These are phyloP conservation scores for Hericium rajendrae DNA, from an alignment of 768 basidiomycete species.

Conservation along the genomic window DNA sequence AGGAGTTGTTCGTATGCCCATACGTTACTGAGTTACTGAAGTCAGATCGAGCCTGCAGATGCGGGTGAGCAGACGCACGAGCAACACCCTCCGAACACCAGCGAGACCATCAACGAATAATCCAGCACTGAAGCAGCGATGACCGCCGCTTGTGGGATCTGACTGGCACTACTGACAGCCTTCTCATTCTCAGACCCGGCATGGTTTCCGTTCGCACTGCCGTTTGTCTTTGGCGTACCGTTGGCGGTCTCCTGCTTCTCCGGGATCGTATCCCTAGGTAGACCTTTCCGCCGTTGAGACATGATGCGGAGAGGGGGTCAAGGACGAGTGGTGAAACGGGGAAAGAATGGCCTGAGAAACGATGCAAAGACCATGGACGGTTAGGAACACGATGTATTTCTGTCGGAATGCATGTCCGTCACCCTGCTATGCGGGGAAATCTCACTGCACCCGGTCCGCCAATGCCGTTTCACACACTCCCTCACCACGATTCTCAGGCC, in stretches of 20 bases:
- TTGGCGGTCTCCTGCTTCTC: no score
- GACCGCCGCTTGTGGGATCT: background rate
- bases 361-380: background rate
- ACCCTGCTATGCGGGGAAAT: background rate
- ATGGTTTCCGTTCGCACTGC: no score
- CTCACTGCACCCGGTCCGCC: background rate
- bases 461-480: background rate
- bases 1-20: constrained; percentile 71
- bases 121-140: constrained; percentile 23
- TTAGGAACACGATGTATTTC: background rate
- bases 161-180: background rate
- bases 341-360: background rate
- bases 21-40: constrained; percentile 44
- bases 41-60: no score
- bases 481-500: background rate
- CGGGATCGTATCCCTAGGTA: background rate
- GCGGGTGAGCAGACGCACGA: constrained; percentile 35
- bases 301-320: background rate
- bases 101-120: constrained; percentile 36
- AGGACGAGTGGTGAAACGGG: background rate
- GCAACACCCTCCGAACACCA: constrained; percentile 82
- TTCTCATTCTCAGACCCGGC: background rate
- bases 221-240: no score
- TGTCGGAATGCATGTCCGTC: background rate
- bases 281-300: background rate